Percentiles rank a stretch among this genome's conserved stretches.
Conservation (phyloP, 2,329 filamentous ascomycete species). For the Botrytis deweyae region DNA sequence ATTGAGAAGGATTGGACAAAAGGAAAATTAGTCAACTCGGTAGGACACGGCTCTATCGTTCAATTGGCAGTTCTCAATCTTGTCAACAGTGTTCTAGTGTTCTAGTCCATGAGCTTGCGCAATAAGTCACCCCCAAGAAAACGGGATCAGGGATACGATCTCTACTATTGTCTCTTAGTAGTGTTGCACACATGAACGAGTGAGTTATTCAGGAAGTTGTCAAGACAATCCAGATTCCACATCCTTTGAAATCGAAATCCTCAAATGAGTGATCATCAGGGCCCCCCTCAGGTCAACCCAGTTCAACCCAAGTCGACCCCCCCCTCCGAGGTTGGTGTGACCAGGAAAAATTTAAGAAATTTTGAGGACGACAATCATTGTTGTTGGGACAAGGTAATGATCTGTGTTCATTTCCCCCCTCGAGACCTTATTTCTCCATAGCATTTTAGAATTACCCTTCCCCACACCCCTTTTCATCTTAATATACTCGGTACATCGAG, state of each 20-base stretch:
- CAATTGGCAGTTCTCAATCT: conserved; percentile 13
- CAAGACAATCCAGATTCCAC: conserved; percentile 6
- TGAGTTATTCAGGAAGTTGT: conserved; percentile 14
- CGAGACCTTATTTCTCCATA: neutral
- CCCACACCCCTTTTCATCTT: neutral
- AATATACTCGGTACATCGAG: neutral
- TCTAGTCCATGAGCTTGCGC: conserved; percentile 13
- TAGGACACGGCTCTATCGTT: conserved; percentile 8
- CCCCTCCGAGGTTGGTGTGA: neutral
- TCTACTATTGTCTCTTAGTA: conserved; percentile 11
- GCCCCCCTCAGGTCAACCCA: neutral
- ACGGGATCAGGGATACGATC: neutral
- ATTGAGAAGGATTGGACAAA: conserved; percentile 1
- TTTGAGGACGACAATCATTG: neutral
- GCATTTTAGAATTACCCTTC: neutral
- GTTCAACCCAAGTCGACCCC: neutral
- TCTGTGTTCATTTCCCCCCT: neutral
- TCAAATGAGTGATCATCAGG: conserved; percentile 3
- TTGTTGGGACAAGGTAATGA: conserved; percentile 11
- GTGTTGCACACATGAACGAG: conserved; percentile 7
- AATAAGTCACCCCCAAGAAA: conserved; percentile 1
- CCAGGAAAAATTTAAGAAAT: neutral
- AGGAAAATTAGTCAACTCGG: neutral
- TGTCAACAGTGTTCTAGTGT: neutral
- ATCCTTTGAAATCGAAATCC: neutral